Evolutionary conservation across 106 monocot genomes (phyloP).

Genomic region (Gastrodia elata): DNA sequence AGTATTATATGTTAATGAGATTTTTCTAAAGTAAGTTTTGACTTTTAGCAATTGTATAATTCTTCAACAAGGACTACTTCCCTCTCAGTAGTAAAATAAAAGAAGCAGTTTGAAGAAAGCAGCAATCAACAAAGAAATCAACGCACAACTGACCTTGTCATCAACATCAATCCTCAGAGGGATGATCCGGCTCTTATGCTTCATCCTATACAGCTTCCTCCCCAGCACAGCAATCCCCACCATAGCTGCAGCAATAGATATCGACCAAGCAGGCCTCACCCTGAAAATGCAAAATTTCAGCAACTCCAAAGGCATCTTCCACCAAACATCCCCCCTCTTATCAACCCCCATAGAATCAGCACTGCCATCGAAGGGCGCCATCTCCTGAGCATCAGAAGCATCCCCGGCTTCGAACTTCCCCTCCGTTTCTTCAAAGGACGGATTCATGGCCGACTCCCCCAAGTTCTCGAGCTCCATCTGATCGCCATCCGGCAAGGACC

Average conservation of each 20-base stretch:
- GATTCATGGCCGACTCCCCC: not conserved
- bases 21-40: not conserved
- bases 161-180: slow-evolving; percentile 34
- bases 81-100: not conserved
- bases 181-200: slow-evolving; percentile 25
- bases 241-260: slow-evolving; percentile 42
- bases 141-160: slow-evolving; percentile 32
- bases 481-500: slow-evolving; percentile 6
- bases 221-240: slow-evolving; percentile 43
- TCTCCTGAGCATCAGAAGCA: not conserved
- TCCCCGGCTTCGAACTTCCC: not conserved
- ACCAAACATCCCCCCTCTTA: slow-evolving; percentile 36
- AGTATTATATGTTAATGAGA: not conserved
- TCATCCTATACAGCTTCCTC: slow-evolving; percentile 42
- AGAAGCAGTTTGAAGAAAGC: not conserved
- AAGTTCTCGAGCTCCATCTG: not conserved
- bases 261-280: slow-evolving; percentile 45
- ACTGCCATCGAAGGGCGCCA: slow-evolving; percentile 1
- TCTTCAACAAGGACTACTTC: not conserved
- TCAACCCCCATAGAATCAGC: slow-evolving; percentile 13
- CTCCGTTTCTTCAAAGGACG: slow-evolving; percentile 8
- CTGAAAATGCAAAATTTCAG: slow-evolving; percentile 32
- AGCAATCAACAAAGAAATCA: not conserved
- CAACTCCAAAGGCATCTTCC: slow-evolving; percentile 56
- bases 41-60: not conserved